Conservation (phyloP, 2,329 filamentous ascomycete species). For the Trichoderma afroharzianum region DNA sequence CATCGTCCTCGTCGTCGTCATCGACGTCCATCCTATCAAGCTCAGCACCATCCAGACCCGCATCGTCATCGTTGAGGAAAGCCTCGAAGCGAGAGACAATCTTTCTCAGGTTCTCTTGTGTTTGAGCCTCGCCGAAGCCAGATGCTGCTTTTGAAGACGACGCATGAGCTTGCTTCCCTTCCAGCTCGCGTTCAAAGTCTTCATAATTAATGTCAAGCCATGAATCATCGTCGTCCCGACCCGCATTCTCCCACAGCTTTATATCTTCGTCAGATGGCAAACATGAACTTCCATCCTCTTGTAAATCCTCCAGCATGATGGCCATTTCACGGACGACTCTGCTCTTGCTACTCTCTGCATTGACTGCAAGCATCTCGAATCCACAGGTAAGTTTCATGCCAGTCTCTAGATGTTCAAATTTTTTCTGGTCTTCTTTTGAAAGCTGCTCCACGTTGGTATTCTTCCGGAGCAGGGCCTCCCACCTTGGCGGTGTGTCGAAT, state of each 20-base stretch:
- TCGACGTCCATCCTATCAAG: constrained; percentile 67
- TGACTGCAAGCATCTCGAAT: constrained; percentile 78
- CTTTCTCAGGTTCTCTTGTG: constrained; percentile 75
- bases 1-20: constrained; percentile 44
- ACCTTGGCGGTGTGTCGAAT: constrained; percentile 62
- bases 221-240: constrained; percentile 73
- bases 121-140: constrained; percentile 63
- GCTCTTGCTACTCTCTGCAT: constrained; percentile 65
- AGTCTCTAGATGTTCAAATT: constrained; percentile 50
- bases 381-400: constrained; percentile 90
- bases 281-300: constrained; percentile 60
- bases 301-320: constrained; percentile 70
- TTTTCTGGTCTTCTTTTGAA: constrained; percentile 20
- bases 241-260: constrained; percentile 56
- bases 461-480: constrained; percentile 36
- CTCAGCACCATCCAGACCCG: constrained; percentile 75
- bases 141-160: constrained; percentile 33
- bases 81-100: constrained; percentile 93
- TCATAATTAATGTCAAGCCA: constrained; percentile 92
- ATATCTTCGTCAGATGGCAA: constrained; percentile 77
- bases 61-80: constrained; percentile 82
- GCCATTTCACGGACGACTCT: constrained; percentile 70
- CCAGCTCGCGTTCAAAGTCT: constrained; percentile 80
- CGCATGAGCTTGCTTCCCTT: constrained; percentile 41
- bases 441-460: constrained; percentile 20